Percentiles rank a stretch among this genome's conserved stretches.
Conservation (phyloP, 2,329 filamentous ascomycete genomes). For the Neonectria punicea region DNA sequence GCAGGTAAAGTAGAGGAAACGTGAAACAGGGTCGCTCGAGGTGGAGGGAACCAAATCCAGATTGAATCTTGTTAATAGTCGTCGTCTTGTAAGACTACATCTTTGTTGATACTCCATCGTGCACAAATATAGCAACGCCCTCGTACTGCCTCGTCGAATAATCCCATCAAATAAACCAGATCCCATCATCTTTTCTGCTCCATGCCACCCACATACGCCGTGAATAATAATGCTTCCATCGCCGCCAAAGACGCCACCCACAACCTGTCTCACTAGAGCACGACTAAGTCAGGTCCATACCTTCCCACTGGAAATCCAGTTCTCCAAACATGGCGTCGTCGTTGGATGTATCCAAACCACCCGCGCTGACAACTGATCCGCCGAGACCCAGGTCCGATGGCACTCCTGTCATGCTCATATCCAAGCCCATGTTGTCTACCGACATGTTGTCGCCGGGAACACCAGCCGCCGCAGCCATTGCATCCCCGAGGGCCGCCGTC, state of each 20-base stretch:
- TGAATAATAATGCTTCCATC: constrained; percentile 12
- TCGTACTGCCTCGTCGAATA: not conserved
- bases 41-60: not conserved
- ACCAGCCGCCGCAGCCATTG: constrained; percentile 56
- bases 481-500: constrained; percentile 52
- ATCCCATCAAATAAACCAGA: not conserved
- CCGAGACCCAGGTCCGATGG: constrained; percentile 53
- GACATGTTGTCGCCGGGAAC: constrained; percentile 53
- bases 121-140: not conserved
- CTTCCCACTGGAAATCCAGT: constrained; percentile 57
- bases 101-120: not conserved
- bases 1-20: not conserved
- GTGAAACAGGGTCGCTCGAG: not conserved
- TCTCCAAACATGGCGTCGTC: constrained; percentile 54
- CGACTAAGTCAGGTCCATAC: constrained; percentile 46
- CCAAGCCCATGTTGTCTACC: constrained; percentile 56
- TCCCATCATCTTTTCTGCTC: constrained; percentile 1
- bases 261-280: not conserved
- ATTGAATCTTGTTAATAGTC: not conserved
- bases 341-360: constrained; percentile 45
- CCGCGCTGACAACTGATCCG: constrained; percentile 47
- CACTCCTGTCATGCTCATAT: constrained; percentile 54
- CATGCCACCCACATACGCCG: constrained; percentile 15
- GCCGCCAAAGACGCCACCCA: constrained; percentile 10
- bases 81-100: not conserved